phyloP scores from a whole-genome alignment of 257 asterid species.

The Parsonsia alboflavescens region DNA sequence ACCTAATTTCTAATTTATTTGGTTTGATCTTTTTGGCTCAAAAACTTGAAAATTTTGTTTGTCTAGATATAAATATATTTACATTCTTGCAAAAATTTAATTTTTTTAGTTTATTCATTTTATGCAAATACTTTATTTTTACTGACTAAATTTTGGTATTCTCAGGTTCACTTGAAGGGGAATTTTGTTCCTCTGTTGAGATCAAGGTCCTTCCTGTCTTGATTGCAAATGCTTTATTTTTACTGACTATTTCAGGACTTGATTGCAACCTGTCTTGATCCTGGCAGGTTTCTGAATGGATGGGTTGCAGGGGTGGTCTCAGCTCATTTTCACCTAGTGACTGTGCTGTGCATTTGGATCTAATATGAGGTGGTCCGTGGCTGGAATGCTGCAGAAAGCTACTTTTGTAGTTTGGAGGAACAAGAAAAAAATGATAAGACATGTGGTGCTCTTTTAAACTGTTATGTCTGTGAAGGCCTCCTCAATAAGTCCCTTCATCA shows the following conservation, averaged over 20 bases:
- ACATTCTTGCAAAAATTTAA: not conserved
- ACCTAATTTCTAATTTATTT: no score
- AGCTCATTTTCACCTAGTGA: constrained; percentile 36
- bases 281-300: constrained; percentile 55
- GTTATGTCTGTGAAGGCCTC: constrained; percentile 45
- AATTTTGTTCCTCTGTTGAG: constrained; percentile 64
- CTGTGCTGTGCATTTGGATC: constrained; percentile 63
- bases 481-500: constrained; percentile 40
- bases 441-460: constrained; percentile 52
- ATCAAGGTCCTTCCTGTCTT: constrained; percentile 76
- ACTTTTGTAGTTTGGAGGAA: constrained; percentile 29
- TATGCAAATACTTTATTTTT: not conserved
- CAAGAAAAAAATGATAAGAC: constrained; percentile 44
- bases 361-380: constrained; percentile 50
- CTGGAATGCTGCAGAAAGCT: constrained; percentile 45
- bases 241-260: not conserved
- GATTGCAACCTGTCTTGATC: constrained; percentile 11
- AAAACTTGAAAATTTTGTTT: no score
- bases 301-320: constrained; percentile 25
- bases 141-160: not conserved
- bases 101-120: not conserved
- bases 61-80: not conserved
- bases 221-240: no score
- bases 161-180: constrained; percentile 49
- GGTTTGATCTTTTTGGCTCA: no score